These are phyloP conservation scores for Schizophyllum commune DNA, from an alignment of 1,284 basidiomycete genomes.

Conservation along the genomic window DNA sequence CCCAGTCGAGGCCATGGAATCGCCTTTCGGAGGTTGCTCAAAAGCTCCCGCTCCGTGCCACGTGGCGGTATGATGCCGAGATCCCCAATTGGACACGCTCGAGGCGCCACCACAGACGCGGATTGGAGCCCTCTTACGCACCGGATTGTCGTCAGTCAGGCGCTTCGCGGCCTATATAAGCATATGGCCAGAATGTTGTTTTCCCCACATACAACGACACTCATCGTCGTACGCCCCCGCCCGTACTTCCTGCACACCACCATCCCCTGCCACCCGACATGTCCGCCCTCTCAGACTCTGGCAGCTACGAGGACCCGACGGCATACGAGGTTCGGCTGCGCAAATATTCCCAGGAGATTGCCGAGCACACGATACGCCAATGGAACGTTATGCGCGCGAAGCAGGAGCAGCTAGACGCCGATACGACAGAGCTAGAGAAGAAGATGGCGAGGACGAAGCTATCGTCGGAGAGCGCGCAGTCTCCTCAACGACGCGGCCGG, in stretches of 20 bases:
- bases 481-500: not conserved
- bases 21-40: not conserved
- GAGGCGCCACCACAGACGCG: not conserved
- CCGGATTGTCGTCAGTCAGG: not conserved
- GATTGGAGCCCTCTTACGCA: not conserved
- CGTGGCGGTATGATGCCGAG: not conserved
- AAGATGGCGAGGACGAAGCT: slow-evolving; percentile 8
- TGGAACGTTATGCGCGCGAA: slow-evolving; percentile 30
- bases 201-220: not conserved
- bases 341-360: slow-evolving; percentile 49
- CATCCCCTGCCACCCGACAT: not conserved
- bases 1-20: not conserved
- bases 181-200: not conserved
- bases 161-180: not conserved
- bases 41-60: not conserved
- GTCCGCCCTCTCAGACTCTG: not conserved
- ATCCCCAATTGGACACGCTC: not conserved
- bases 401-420: not conserved
- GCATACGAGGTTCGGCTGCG: slow-evolving; percentile 39
- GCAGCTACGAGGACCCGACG: not conserved
- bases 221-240: not conserved
- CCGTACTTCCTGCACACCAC: not conserved
- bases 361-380: slow-evolving; percentile 49
- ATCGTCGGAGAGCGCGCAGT: slow-evolving; percentile 9
- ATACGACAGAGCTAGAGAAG: not conserved